A percentile compares a stretch with the other conserved stretches of the same genome.
phyloP scores from a whole-genome alignment of 306 rosid genomes.

The Gastrolobium villosum region DNA sequence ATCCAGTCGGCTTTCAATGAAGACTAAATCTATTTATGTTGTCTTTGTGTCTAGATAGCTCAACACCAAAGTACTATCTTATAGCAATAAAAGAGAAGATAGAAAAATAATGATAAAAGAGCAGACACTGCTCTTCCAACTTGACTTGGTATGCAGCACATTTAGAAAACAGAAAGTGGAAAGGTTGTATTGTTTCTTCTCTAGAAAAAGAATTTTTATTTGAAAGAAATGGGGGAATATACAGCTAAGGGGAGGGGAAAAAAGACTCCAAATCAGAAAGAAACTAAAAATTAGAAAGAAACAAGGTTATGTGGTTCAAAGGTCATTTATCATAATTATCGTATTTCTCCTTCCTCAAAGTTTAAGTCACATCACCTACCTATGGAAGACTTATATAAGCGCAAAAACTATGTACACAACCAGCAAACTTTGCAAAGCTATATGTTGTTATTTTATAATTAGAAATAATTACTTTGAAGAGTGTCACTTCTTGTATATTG shows the following conservation, averaged over 20 bases:
- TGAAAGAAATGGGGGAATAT: constrained; percentile 17
- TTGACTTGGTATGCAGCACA: constrained; percentile 19
- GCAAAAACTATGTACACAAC: constrained; percentile 7
- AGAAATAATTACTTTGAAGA: constrained; percentile 21
- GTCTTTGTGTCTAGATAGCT: neutral
- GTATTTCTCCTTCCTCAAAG: neutral
- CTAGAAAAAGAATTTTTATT: neutral
- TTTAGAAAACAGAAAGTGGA: constrained; percentile 4
- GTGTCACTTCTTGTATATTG: constrained; percentile 1
- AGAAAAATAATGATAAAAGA: neutral
- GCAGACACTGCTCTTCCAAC: neutral
- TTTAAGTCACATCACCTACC: constrained; percentile 24
- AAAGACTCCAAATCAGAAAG: neutral
- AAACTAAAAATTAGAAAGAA: neutral
- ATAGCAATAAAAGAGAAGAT: constrained; percentile 3
- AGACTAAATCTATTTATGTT: constrained; percentile 7
- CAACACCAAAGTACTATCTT: constrained; percentile 3
- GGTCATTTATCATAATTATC: neutral
- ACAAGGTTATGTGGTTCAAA: neutral
- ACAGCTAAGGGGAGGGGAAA: neutral
- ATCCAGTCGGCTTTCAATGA: neutral
- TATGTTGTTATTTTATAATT: constrained; percentile 2
- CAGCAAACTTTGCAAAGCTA: constrained; percentile 23
- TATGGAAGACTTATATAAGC: constrained; percentile 2
- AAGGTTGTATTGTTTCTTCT: neutral